phyloP scores from a whole-genome alignment of 306 rosid species.

The Quercus parvula region DNA sequence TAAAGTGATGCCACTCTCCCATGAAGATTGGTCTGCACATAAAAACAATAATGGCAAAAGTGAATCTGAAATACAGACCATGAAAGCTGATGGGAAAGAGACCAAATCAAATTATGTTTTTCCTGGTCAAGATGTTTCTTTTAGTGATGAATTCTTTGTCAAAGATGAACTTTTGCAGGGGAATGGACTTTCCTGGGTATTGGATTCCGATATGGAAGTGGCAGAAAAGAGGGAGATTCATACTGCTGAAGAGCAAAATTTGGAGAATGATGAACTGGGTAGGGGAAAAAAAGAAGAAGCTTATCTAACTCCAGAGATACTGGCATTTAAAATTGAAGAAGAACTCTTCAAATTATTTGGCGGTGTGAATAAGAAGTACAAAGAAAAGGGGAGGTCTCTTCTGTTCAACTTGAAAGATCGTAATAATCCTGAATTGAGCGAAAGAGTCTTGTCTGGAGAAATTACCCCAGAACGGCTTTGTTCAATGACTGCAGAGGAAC shows the following conservation, averaged over 20 bases:
- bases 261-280: slow-evolving; percentile 31
- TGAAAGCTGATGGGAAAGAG: slow-evolving; percentile 44
- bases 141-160: slow-evolving; percentile 65
- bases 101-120: slow-evolving; percentile 56
- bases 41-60: slow-evolving; percentile 24
- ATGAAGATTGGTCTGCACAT: slow-evolving; percentile 25
- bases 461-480: slow-evolving; percentile 76
- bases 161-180: slow-evolving; percentile 95
- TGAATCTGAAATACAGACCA: slow-evolving; percentile 21
- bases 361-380: slow-evolving; percentile 98
- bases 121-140: slow-evolving; percentile 70
- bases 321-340: slow-evolving; percentile 72
- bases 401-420: slow-evolving; percentile 93
- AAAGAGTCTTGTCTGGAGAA: slow-evolving; percentile 86
- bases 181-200: slow-evolving; percentile 94
- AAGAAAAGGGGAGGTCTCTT: slow-evolving; percentile 98
- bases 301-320: slow-evolving; percentile 43
- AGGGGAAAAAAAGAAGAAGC: slow-evolving; percentile 30
- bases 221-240: slow-evolving; percentile 38
- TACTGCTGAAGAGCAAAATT: slow-evolving; percentile 37
- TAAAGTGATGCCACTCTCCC: slow-evolving; percentile 12
- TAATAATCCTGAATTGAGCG: slow-evolving; percentile 88
- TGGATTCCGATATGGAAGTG: slow-evolving; percentile 60
- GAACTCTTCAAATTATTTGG: slow-evolving; percentile 90
- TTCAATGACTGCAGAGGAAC: slow-evolving; percentile 97